These are phyloP conservation scores for Aegilops speltoides DNA, from an alignment of 176 grass and related monocot genomes.

Conservation along the genomic window DNA sequence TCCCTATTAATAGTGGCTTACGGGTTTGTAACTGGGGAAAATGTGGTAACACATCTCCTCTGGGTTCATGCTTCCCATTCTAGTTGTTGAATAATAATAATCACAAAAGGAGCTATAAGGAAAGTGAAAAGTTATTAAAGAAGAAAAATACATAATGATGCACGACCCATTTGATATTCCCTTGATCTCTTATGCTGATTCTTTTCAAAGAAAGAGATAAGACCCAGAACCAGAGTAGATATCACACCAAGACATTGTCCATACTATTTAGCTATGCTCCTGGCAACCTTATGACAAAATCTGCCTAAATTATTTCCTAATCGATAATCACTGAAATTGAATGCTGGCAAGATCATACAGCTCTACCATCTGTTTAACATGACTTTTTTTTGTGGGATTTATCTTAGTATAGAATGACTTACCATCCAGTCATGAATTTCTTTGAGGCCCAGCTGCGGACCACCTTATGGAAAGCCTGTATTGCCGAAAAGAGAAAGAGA, in stretches of 20 bases:
- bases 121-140: not conserved
- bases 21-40: not conserved
- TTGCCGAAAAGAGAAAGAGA: not conserved
- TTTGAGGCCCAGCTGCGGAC: conserved; percentile 90
- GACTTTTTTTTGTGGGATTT: not conserved
- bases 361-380: not conserved
- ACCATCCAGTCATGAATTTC: conserved; percentile 98
- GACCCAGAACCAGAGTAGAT: not conserved
- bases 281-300: not conserved
- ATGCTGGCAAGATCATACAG: not conserved
- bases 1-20: conserved; percentile 2
- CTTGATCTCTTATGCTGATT: not conserved
- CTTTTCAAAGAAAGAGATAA: not conserved
- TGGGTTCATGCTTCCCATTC: not conserved
- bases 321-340: not conserved
- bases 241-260: not conserved
- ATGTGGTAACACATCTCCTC: not conserved
- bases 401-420: conserved; percentile 21
- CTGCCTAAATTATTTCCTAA: not conserved
- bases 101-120: not conserved
- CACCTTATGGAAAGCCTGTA: conserved; percentile 91
- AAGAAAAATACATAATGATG: not conserved
- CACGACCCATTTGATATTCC: not conserved
- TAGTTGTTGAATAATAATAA: not conserved
- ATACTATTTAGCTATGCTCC: not conserved